Conservation (phyloP, 2,329 filamentous ascomycete genomes). For the Lachnellula arida region DNA sequence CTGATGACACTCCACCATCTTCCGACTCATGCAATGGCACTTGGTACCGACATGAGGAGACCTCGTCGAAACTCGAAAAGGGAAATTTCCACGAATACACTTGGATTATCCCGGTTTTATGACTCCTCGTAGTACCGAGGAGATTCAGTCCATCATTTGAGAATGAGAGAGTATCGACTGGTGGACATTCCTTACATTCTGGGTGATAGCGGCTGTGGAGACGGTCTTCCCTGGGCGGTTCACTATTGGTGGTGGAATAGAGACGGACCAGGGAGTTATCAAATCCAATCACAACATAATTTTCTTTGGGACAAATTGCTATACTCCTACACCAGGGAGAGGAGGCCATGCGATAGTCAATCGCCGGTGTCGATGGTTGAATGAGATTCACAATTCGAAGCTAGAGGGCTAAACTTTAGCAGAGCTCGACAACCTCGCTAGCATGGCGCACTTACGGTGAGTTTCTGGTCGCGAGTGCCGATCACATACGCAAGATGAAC, state of each 20-base stretch:
- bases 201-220: conserved; percentile 34
- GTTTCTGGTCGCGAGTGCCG: conserved; percentile 37
- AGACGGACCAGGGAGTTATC: conserved; percentile 38
- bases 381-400: conserved; percentile 36
- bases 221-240: conserved; percentile 35
- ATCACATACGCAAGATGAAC: conserved; percentile 37
- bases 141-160: conserved; percentile 38
- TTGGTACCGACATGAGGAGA: conserved; percentile 34
- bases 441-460: conserved; percentile 32
- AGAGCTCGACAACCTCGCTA: not conserved
- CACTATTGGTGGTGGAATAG: conserved; percentile 34
- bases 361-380: conserved; percentile 28
- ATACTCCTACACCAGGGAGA: conserved; percentile 38
- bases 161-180: conserved; percentile 38
- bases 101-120: conserved; percentile 35
- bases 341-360: conserved; percentile 39
- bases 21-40: conserved; percentile 39
- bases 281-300: conserved; percentile 38
- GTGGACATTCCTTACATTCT: conserved; percentile 34
- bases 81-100: conserved; percentile 37
- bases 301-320: conserved; percentile 37
- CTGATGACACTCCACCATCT: conserved; percentile 37
- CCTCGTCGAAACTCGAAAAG: conserved; percentile 34
- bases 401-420: conserved; percentile 19
- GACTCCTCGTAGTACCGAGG: conserved; percentile 35